Evolutionary conservation across 768 basidiomycete species (phyloP).

Genomic region (Lactifluus hygrophoroides): DNA sequence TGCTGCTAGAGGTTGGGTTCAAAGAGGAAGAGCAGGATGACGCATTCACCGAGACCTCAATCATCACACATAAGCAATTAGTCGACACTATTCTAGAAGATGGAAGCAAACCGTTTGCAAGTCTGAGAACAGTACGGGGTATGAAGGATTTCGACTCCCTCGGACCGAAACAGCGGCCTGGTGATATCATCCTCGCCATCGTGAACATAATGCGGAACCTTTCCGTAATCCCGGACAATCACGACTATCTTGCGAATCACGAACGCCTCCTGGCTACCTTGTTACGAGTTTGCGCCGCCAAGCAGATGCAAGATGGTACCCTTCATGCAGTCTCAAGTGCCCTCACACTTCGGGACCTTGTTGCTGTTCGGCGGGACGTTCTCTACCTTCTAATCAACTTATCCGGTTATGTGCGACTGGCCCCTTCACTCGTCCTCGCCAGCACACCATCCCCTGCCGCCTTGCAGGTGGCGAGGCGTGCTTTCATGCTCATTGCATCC

Average conservation of each 20-base stretch:
- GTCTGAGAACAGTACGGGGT: constrained; percentile 41
- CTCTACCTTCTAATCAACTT: constrained; percentile 62
- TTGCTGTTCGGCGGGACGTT: constrained; percentile 69
- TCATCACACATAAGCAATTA: constrained; percentile 61
- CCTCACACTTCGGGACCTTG: constrained; percentile 63
- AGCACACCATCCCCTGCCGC: constrained; percentile 29
- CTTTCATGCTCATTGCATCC: constrained; percentile 62
- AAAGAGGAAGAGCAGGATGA: constrained; percentile 33
- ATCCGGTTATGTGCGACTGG: constrained; percentile 43
- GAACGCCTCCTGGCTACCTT: constrained; percentile 56
- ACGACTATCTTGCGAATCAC: constrained; percentile 54
- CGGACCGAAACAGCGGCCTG: constrained; percentile 59
- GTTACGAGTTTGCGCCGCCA: constrained; percentile 51
- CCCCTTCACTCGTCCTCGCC: constrained; percentile 32
- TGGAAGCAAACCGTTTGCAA: constrained; percentile 52
- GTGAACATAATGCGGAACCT: constrained; percentile 84
- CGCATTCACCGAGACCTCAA: constrained; percentile 19
- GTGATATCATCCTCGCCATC: constrained; percentile 58
- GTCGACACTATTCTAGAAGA: constrained; percentile 49
- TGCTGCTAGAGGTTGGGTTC: constrained; percentile 79
- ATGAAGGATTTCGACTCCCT: constrained; percentile 35
- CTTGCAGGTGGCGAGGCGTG: constrained; percentile 42
- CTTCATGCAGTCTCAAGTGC: constrained; percentile 41
- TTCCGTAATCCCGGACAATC: constrained; percentile 65
- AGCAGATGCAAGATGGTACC: constrained; percentile 21